Evolutionary conservation across 2,329 filamentous ascomycete genomes (phyloP).

Genomic region (Fusarium brevicatenulatum): DNA sequence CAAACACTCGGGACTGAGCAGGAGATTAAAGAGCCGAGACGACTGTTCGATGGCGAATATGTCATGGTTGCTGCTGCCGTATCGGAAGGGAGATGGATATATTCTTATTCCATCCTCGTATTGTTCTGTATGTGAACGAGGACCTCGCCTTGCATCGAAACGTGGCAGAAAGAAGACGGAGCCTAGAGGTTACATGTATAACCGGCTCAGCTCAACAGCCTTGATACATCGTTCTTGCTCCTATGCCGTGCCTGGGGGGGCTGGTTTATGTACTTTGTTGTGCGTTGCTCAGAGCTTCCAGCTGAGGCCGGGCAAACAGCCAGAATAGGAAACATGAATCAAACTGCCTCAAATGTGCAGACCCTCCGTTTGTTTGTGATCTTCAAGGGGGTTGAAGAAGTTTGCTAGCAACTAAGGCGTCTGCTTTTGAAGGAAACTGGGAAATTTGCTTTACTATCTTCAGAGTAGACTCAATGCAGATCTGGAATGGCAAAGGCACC

Average conservation of each 20-base stretch:
- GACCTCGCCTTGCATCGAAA: neutral
- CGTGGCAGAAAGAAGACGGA: neutral
- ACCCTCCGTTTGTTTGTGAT: constrained; percentile 17
- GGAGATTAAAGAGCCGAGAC: neutral
- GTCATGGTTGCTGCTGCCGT: neutral
- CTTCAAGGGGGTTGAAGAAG: constrained; percentile 3
- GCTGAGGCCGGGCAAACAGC: constrained; percentile 4
- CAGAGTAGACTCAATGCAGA: constrained; percentile 1
- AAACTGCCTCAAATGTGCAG: constrained; percentile 24
- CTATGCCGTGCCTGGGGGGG: constrained; percentile 20
- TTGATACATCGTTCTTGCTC: constrained; percentile 15
- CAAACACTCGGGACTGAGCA: constrained; percentile 16
- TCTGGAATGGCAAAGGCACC: neutral
- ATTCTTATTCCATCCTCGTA: constrained; percentile 2
- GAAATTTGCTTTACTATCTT: neutral
- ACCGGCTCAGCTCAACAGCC: neutral
- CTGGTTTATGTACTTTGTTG: constrained; percentile 30
- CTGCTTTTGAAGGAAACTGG: neutral
- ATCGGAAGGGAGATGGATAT: constrained; percentile 1
- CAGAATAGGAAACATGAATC: constrained; percentile 24
- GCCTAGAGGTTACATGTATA: neutral
- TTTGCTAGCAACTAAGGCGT: constrained; percentile 7
- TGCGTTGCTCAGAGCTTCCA: constrained; percentile 23
- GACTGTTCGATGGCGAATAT: neutral
- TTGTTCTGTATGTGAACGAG: neutral